Evolutionary conservation across 495 filamentous ascomycete genomes (phyloP), one percentile per base, ranked within the genome.

Genomic region (Penicillium soppii): DNA sequence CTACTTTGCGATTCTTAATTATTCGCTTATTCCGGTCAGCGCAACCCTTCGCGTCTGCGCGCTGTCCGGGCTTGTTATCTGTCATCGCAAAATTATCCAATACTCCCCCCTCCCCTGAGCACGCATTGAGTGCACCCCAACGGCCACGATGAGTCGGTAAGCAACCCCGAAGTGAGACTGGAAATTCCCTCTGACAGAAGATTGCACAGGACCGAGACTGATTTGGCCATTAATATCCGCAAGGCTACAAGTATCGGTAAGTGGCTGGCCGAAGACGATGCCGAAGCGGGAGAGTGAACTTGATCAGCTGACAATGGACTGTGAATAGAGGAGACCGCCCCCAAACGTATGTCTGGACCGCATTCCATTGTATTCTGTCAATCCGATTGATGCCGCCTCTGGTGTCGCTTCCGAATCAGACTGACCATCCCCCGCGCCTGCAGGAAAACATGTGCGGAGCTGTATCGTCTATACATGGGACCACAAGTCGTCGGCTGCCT

Each of bases 401-500:
- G 44, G 15, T 43, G 40, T 19, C 39, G 7, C 27, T 22, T 33
- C 26, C 23, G 36, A 47, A 54, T 25, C 30, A 37, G 21, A 32
- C 47, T 59, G 26, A 44, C 52, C 26, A 23, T 15, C 29, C 30
- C 47, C 41, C 45, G n/a, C 23, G 23, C 35, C 33, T 32, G 23
- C 54, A 86, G 84, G 86, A 56, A 98, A 98, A 72, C 94, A 98
- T 91, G 94, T 98, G 52, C 87, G 94, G 52, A 91, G 88, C 63
- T 95, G 90, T 66, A 98, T 98, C 67, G 92, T 98, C 36, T 97
- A 98, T 68, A 97, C 94, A 49, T 98, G 94, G 94, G 94, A 98
- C 75, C 91, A 97, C 78, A 97, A 97, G 75, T 95, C 89, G 54
- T 96, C 92, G 35, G 79, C 84, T 59, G 90, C 91, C 61, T 98